Percentiles rank a stretch among this genome's conserved stretches.
Conservation (phyloP, 2,329 filamentous ascomycete genomes). For the Fusarium sororula region DNA sequence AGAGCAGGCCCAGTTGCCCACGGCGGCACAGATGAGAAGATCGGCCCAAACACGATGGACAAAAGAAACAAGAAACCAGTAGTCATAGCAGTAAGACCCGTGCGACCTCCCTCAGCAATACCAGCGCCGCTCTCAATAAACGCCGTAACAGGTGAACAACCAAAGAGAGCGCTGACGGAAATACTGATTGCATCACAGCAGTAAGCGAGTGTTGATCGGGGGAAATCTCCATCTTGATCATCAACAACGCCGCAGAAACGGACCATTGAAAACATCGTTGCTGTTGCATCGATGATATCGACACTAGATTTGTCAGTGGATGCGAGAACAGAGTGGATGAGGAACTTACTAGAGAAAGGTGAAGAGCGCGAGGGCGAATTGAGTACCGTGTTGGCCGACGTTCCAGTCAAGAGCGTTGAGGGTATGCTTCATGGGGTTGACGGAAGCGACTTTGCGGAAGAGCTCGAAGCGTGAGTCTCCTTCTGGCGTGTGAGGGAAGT, state of each 20-base stretch:
- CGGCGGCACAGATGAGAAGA: conserved; percentile 76
- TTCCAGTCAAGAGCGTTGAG: conserved; percentile 76
- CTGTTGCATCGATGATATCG: conserved; percentile 77
- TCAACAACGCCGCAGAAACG: conserved; percentile 71
- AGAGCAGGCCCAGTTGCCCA: conserved; percentile 82
- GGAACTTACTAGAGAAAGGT: conserved; percentile 68
- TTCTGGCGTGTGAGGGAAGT: conserved; percentile 74
- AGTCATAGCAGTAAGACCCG: conserved; percentile 72
- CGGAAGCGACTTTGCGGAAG: conserved; percentile 81
- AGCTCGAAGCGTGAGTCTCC: conserved; percentile 78
- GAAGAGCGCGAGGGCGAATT: conserved; percentile 78
- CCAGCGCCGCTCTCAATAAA: conserved; percentile 77
- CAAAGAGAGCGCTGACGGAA: conserved; percentile 72
- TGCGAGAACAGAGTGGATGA: rapidly evolving
- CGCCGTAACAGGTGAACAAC: conserved; percentile 72
- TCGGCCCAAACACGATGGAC: conserved; percentile 74
- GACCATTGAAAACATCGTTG: conserved; percentile 78
- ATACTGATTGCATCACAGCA: conserved; percentile 72
- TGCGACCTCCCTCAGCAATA: conserved; percentile 75
- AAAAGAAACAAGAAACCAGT: conserved; percentile 73
- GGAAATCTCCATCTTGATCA: conserved; percentile 74
- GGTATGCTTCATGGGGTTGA: conserved; percentile 74
- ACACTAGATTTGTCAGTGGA: conserved; percentile 49
- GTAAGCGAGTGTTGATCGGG: conserved; percentile 80
- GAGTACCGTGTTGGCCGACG: conserved; percentile 68